Percentiles rank a stretch among this genome's conserved stretches.
These are phyloP conservation scores for Claviceps lovelessii DNA, from an alignment of 2,329 filamentous ascomycete species.

Conservation along the genomic window DNA sequence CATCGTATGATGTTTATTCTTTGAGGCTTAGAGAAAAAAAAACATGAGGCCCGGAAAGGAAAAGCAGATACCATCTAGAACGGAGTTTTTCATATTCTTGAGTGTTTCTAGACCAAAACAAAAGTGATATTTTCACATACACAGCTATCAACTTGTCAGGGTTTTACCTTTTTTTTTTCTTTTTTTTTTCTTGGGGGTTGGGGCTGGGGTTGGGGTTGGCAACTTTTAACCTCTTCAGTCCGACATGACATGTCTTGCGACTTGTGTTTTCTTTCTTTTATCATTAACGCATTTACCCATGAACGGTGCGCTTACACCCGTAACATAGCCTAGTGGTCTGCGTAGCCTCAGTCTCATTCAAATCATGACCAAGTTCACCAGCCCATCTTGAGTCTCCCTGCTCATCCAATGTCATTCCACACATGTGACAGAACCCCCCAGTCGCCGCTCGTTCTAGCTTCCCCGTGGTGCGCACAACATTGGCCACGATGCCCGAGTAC, in stretches of 20 bases:
- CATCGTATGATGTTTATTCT: neutral
- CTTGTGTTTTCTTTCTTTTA: neutral
- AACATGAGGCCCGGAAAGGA: neutral
- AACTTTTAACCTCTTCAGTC: too few relatives aligned
- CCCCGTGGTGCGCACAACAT: conserved; percentile 83
- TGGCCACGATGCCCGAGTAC: conserved; percentile 84
- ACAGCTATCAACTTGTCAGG: neutral
- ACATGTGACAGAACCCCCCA: conserved; percentile 46
- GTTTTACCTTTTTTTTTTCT: neutral
- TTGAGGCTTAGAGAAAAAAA: neutral
- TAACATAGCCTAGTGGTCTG: conserved; percentile 44
- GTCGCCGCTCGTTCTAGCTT: conserved; percentile 48
- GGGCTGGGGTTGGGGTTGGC: neutral
- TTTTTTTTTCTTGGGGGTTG: neutral
- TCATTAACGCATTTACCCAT: conserved; percentile 25
- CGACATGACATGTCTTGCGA: too few relatives aligned
- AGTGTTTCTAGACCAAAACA: neutral
- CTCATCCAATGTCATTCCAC: conserved; percentile 51
- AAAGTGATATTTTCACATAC: neutral
- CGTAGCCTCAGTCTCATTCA: conserved; percentile 9
- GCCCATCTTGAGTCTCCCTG: conserved; percentile 49
- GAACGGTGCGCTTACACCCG: conserved; percentile 54
- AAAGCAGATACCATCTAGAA: conserved; percentile 7
- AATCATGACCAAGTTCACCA: conserved; percentile 41
- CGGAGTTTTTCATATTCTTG: conserved; percentile 3